Percentiles rank a stretch among this genome's conserved stretches.
phyloP scores from a whole-genome alignment of 257 asterid genomes.

The Fraxinus americana region DNA sequence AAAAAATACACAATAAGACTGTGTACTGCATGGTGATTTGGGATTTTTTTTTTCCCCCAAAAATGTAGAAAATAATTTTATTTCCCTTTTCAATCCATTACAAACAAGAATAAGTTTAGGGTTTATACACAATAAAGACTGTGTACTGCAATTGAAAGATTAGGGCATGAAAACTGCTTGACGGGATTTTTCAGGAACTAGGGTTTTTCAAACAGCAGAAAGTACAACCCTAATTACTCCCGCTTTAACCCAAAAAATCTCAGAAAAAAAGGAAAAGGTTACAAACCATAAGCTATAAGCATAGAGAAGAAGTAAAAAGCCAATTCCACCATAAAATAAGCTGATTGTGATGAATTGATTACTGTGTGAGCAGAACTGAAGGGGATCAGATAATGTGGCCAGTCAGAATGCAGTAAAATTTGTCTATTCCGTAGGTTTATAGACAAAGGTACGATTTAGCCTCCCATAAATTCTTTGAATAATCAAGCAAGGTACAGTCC shows the following conservation, averaged over 20 bases:
- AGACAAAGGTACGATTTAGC: background rate
- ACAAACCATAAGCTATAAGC: background rate
- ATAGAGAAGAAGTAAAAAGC: background rate
- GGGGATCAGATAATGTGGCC: background rate
- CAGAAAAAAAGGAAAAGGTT: background rate
- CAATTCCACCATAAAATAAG: background rate
- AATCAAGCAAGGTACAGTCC: background rate
- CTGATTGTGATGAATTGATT: background rate
- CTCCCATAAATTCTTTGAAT: background rate
- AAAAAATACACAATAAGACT: too few species aligned
- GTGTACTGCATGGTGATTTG: too few species aligned
- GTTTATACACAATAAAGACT: too few species aligned
- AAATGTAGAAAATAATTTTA: background rate
- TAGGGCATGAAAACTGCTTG: background rate
- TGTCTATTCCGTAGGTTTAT: background rate
- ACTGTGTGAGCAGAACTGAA: background rate
- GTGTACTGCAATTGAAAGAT: background rate
- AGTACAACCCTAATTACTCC: background rate
- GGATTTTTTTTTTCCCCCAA: background rate
- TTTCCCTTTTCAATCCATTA: background rate
- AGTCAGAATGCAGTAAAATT: background rate
- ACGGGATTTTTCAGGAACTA: background rate
- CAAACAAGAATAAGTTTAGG: too few species aligned
- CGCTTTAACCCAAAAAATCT: background rate
- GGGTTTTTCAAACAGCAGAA: background rate